These are phyloP conservation scores for Morella rubra DNA, from an alignment of 306 rosid species.

Conservation along the genomic window DNA sequence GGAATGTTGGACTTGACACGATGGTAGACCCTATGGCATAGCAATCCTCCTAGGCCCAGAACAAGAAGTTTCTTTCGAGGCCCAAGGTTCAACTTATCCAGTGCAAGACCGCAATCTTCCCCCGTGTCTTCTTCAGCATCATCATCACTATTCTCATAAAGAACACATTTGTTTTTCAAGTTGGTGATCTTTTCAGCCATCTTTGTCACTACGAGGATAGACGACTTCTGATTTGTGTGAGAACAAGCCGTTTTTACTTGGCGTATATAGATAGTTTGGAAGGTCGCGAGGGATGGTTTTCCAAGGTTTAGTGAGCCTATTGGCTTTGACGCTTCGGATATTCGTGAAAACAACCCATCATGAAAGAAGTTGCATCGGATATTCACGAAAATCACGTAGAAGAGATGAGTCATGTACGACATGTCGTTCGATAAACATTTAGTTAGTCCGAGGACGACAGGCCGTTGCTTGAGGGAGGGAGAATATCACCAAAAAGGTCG, in stretches of 20 bases:
- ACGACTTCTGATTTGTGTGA: background rate
- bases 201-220: background rate
- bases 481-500: too few species aligned
- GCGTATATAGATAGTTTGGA: background rate
- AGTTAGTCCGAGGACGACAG: too few species aligned
- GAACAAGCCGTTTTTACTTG: background rate
- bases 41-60: slow-evolving; percentile 37
- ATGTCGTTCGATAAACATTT: too few species aligned
- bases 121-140: background rate
- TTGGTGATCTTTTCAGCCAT: slow-evolving; percentile 8
- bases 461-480: too few species aligned
- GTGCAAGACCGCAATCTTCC: slow-evolving; percentile 12
- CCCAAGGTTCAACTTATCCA: slow-evolving; percentile 27
- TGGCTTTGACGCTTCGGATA: background rate
- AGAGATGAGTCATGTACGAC: too few species aligned
- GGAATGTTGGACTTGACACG: slow-evolving; percentile 1
- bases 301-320: background rate
- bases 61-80: slow-evolving; percentile 42
- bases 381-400: too few species aligned
- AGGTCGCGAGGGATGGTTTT: background rate
- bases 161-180: background rate
- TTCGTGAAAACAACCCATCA: too few species aligned
- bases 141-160: background rate
- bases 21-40: slow-evolving; percentile 28
- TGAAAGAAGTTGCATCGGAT: too few species aligned